Base-by-base conservation (phyloP, 768 basidiomycete genomes). In the Trametes maxima region DNA sequence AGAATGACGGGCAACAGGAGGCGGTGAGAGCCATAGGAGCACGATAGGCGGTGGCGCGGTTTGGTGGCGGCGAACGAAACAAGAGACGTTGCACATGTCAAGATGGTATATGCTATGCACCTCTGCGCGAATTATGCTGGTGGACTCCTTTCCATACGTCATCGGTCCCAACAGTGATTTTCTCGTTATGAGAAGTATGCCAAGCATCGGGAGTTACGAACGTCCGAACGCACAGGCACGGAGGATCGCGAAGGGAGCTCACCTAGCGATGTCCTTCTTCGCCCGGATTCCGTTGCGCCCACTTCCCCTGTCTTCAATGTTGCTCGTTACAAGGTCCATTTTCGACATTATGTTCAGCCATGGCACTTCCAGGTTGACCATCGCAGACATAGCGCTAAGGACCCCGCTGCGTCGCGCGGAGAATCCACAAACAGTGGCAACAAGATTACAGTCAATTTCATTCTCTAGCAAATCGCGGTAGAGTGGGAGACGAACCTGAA, bases 271-370 rank as follows among this genome's bases (percentile, higher is more conserved):
- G 69, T 99, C 90, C 71, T 86, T 86, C 71, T 82, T 82, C 51
- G 79, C 79, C 40, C 92, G 84, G 57, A 86, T 75, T 16, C 91
- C 92, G 71, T 92, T 94, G 60, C 92, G 77, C 24, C 84, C 82
- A 61, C 82, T 78, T 11, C 82, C 76, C 45, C 82, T 79, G 67
- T 87, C 87, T 43, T 90, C 86, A 5, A 79, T 61, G 67, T 83
- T 86, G 1, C 79, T 73, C 0, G 85, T 92, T 47, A 98, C 91
- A 46, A 99, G 83, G 74, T 99, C 97, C 97, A 99, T 98, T 76
- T 99, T 99, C 45, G 94, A 96, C 92, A 99, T 94, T 72, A 98
- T 77, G 69, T 98, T 98, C 63, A 99, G 88, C 90, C 94, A 95
- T 0, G 95, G 95, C 37, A 97, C 87, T 70, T 98, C 97, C 42